Percentiles rank a stretch among this genome's conserved stretches.
Evolutionary conservation across 2,329 filamentous ascomycete species (phyloP).

Genomic region (Calonectria honghensis): DNA sequence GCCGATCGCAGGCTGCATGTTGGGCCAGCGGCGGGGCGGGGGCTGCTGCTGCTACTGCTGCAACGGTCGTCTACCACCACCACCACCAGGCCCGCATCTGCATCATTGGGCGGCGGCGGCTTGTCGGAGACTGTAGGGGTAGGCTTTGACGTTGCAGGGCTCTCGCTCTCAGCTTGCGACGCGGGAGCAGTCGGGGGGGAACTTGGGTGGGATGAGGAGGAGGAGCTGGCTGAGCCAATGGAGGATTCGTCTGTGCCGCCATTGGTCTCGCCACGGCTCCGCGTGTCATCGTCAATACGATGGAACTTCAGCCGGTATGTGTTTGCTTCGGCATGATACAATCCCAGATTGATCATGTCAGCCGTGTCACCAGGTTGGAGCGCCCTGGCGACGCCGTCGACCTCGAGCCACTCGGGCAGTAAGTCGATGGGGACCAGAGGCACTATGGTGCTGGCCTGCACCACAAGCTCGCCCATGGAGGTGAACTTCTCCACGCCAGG

Average conservation of each 20-base stretch:
- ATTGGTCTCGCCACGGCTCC: background rate
- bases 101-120: conserved; percentile 7
- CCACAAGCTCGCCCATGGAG: conserved; percentile 46
- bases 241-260: conserved; percentile 25
- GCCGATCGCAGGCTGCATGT: background rate
- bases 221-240: conserved; percentile 15
- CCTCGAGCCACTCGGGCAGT: conserved; percentile 67
- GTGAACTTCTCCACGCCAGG: conserved; percentile 56
- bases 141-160: background rate
- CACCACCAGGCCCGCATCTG: conserved; percentile 34
- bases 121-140: conserved; percentile 20
- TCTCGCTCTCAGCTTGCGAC: conserved; percentile 10
- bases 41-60: conserved; percentile 30
- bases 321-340: conserved; percentile 47
- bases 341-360: conserved; percentile 63
- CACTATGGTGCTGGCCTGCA: conserved; percentile 62
- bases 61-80: conserved; percentile 38
- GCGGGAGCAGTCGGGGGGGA: background rate
- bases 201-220: background rate
- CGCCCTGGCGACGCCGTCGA: conserved; percentile 66
- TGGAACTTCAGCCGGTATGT: conserved; percentile 48
- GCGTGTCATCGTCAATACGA: conserved; percentile 22
- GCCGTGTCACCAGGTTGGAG: conserved; percentile 62
- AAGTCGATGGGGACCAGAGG: conserved; percentile 74
- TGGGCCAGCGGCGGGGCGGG: conserved; percentile 11